Conservation (phyloP, 495 filamentous ascomycete genomes). For the Hypoxylon perforatum region DNA sequence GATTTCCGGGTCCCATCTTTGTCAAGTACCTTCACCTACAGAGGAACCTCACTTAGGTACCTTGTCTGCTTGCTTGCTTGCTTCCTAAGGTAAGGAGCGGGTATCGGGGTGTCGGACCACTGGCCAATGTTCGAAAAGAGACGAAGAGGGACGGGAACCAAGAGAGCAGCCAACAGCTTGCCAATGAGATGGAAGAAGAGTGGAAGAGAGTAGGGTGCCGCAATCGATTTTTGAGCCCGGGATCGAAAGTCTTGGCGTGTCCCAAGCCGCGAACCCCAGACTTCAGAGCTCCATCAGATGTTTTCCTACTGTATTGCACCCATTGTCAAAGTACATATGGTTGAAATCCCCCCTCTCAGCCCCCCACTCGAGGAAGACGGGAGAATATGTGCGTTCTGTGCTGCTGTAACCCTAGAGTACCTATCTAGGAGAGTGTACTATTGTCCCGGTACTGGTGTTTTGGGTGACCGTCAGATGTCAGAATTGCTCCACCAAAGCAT, state of each 20-base stretch:
- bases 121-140: conserved; percentile 34
- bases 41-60: conserved; percentile 16
- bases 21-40: conserved; percentile 14
- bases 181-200: conserved; percentile 36
- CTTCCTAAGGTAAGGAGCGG: not conserved
- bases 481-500: conserved; percentile 4
- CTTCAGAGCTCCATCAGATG: conserved; percentile 29
- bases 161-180: conserved; percentile 29
- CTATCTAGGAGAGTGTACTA: too few species aligned
- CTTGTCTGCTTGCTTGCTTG: too few species aligned
- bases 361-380: conserved; percentile 18
- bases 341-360: conserved; percentile 16
- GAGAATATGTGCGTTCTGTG: too few species aligned
- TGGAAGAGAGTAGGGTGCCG: conserved; percentile 36
- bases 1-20: conserved; percentile 11
- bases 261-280: conserved; percentile 41
- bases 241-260: conserved; percentile 45
- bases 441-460: conserved; percentile 37
- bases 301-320: conserved; percentile 28
- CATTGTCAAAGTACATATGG: conserved; percentile 27
- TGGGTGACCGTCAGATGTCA: conserved; percentile 30
- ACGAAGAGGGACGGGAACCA: conserved; percentile 35
- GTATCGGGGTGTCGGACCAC: conserved; percentile 40
- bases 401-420: too few species aligned
- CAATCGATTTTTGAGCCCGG: conserved; percentile 48